Evolutionary conservation across 768 basidiomycete genomes (phyloP).

Genomic region (Dentipellis sp.): DNA sequence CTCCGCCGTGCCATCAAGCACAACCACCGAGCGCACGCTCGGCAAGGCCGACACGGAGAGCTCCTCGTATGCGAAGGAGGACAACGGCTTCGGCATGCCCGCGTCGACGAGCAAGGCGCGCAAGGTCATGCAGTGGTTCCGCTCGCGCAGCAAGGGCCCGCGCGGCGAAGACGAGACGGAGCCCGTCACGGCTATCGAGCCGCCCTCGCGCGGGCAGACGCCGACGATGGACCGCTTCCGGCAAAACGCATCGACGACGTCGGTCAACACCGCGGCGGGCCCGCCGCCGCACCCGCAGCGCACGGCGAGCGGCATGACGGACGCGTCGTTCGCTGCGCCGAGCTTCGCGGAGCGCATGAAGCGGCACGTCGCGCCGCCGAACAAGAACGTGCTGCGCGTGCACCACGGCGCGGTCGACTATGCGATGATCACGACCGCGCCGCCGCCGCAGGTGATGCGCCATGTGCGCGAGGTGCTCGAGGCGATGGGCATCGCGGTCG

Average conservation of each 20-base stretch:
- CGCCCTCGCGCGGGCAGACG: background rate
- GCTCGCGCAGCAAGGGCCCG: conserved; percentile 51
- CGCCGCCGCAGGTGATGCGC: conserved; percentile 82
- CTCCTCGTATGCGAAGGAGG: conserved; percentile 19
- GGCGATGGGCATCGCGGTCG: conserved; percentile 86
- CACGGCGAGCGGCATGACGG: conserved; percentile 4
- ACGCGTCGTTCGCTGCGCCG: conserved; percentile 1
- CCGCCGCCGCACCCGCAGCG: conserved; percentile 6
- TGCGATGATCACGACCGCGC: conserved; percentile 73
- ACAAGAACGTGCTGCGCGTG: conserved; percentile 51
- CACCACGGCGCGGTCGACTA: conserved; percentile 93
- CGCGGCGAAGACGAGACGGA: conserved; percentile 18
- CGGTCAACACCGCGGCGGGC: conserved; percentile 6
- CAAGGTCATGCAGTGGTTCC: conserved; percentile 99
- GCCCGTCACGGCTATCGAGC: background rate
- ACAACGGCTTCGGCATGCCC: conserved; percentile 32
- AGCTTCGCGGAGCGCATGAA: conserved; percentile 22
- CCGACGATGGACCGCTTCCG: conserved; percentile 8
- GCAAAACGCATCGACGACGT: conserved; percentile 6
- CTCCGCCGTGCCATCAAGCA: background rate
- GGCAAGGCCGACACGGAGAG: conserved; percentile 18
- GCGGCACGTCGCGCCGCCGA: conserved; percentile 23
- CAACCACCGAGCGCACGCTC: conserved; percentile 6
- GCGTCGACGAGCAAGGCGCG: conserved; percentile 83
- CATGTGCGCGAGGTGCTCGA: conserved; percentile 74